Conservation (phyloP, 108 stramenopile genomes). For the Cyclotella atomus region DNA sequence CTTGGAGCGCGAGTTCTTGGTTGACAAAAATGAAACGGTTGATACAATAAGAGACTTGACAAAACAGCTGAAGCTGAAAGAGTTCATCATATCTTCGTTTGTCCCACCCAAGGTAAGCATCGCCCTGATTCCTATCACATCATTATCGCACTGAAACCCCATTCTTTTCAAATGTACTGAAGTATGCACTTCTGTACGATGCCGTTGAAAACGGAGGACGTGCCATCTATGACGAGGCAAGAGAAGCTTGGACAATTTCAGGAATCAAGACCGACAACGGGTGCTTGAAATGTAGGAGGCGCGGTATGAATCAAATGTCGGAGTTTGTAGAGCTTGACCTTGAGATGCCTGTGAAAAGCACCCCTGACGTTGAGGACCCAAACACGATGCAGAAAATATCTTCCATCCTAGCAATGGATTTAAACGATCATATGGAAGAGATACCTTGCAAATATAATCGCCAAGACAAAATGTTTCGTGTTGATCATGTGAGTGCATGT, state of each 20-base stretch:
- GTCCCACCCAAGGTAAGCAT: constrained; percentile 70
- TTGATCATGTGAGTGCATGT: constrained; percentile 13
- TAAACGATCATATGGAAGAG: constrained; percentile 39
- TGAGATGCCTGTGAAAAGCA: constrained; percentile 48
- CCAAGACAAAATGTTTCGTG: constrained; percentile 8
- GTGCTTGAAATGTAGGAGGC: constrained; percentile 41
- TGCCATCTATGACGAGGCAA: constrained; percentile 80
- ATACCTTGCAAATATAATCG: constrained; percentile 6
- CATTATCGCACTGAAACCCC: background rate
- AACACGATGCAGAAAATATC: constrained; percentile 47
- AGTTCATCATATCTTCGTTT: constrained; percentile 76
- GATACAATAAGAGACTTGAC: constrained; percentile 85
- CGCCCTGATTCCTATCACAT: background rate
- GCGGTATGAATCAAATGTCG: constrained; percentile 79
- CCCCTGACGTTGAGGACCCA: constrained; percentile 50
- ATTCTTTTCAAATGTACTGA: background rate
- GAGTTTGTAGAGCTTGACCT: constrained; percentile 76
- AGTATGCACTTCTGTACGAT: constrained; percentile 54
- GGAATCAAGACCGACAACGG: constrained; percentile 13
- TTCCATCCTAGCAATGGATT: constrained; percentile 46
- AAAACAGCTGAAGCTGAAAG: constrained; percentile 87
- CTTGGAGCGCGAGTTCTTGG: constrained; percentile 77
- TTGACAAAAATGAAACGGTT: constrained; percentile 83
- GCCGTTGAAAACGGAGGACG: constrained; percentile 66
- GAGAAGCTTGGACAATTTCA: constrained; percentile 72